Percentiles rank a stretch among this genome's conserved stretches.
phyloP scores from a whole-genome alignment of 2,329 filamentous ascomycete species.

The Pyrenophora tritici-repentis region DNA sequence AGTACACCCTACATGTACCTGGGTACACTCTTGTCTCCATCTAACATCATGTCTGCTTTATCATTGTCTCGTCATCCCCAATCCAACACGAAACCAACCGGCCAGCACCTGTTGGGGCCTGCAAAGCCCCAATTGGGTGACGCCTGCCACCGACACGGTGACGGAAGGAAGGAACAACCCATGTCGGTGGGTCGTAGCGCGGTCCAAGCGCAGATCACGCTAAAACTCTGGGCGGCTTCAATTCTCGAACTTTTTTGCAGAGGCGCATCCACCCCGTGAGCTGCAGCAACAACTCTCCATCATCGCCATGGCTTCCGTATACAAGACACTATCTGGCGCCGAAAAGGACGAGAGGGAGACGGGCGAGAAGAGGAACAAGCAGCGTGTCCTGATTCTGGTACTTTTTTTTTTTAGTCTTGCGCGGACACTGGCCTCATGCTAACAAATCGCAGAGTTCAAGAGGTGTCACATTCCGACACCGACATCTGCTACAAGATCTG shows the following conservation, averaged over 20 bases:
- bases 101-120: conserved; percentile 16
- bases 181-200: conserved; percentile 14
- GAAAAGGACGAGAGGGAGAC: conserved; percentile 45
- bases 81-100: conserved; percentile 9
- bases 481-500: conserved; percentile 89
- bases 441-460: conserved; percentile 66
- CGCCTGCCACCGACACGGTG: conserved; percentile 21
- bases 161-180: conserved; percentile 33
- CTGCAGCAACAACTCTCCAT: conserved; percentile 17
- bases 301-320: conserved; percentile 59
- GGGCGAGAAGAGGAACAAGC: conserved; percentile 50
- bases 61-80: not conserved
- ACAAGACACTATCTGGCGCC: conserved; percentile 58
- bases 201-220: conserved; percentile 22
- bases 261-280: conserved; percentile 16
- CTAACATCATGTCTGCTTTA: too few species aligned
- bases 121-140: conserved; percentile 27
- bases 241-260: conserved; percentile 32
- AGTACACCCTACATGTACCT: too few species aligned
- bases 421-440: conserved; percentile 18
- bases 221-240: conserved; percentile 31
- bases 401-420: conserved; percentile 2
- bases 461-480: conserved; percentile 92
- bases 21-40: too few species aligned
- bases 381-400: conserved; percentile 77